Evolutionary conservation across 2,329 filamentous ascomycete genomes (phyloP), one percentile per base, ranked within the genome.

Genomic region (Calonectria ilicicola): DNA sequence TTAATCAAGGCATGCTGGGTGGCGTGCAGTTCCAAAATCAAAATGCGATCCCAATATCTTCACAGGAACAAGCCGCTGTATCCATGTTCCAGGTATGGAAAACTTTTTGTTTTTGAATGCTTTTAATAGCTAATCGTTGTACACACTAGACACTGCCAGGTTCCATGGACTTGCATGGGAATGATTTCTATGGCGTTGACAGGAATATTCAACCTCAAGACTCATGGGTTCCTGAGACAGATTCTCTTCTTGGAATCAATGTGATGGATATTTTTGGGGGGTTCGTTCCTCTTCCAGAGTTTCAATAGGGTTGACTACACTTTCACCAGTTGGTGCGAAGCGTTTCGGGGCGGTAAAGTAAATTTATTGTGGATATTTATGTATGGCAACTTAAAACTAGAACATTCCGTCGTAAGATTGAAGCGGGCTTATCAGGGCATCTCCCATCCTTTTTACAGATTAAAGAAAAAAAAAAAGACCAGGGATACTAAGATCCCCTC

Each of bases 251-350:
- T 17, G 77, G 77, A 0, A 75, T 78, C 32, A 72, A 78, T 56
- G 74, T 78, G 15, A 78, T 78, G 76, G 75, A 78, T 17, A 76
- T 78, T 23, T 78, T 78, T 1, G 75, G 71, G 23, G 76, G 63
- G 26, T 72, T 70, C 17, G 26, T 67, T 7, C 69, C 69, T 14
- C 29, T 67, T 10, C 56, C 69, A 5, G 69, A 71, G 21, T 49
- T 40, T 67, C 56, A 67, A 23, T 71, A 47, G 44, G 15, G 12
- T 15, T 15, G 21, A 26, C 7, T 17, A n/a, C 9, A 8, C 8
- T 6, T 6, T 9, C 5, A 23, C 26, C 23, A 1, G 32, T n/a
- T 9, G 5, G 19, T 3, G 19, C 14, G 32, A 8, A 2, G 3
- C 14, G 10, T 5, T 23, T 23, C 2, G 8, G 21, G 44, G 23